Percentiles rank a stretch among this genome's conserved stretches.
phyloP scores from a whole-genome alignment of 805 yeast genomes.

The Yamadazyma kitorensis region DNA sequence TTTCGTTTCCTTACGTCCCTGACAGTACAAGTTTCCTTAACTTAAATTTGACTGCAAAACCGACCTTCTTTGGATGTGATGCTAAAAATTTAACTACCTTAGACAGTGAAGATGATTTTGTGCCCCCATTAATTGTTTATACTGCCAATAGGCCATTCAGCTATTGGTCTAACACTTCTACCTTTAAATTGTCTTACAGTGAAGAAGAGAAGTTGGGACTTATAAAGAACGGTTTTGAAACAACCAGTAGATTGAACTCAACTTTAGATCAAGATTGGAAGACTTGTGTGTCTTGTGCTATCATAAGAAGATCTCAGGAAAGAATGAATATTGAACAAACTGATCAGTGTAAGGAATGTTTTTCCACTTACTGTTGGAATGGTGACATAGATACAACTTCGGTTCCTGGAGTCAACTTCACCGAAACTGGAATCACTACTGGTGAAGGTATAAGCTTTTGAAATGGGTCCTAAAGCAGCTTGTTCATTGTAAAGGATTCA shows the following conservation, averaged over 20 bases:
- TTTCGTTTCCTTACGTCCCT: slow-evolving; percentile 80
- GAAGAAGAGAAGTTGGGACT: slow-evolving; percentile 55
- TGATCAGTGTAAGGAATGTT: slow-evolving; percentile 70
- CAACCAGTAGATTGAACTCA: slow-evolving; percentile 59
- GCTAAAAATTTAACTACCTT: slow-evolving; percentile 59
- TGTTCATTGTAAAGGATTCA: no score
- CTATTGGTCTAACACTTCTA: slow-evolving; percentile 64
- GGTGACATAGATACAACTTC: slow-evolving; percentile 33
- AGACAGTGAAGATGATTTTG: slow-evolving; percentile 35
- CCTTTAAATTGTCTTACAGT: slow-evolving; percentile 61
- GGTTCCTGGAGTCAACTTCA: slow-evolving; percentile 11
- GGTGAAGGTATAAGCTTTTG: no score
- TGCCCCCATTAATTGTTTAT: slow-evolving; percentile 74
- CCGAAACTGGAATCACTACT: slow-evolving; percentile 12
- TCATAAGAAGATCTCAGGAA: slow-evolving; percentile 75
- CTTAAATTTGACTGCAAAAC: slow-evolving; percentile 62
- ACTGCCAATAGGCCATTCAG: slow-evolving; percentile 70
- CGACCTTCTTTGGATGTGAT: slow-evolving; percentile 84
- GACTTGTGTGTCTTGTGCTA: slow-evolving; percentile 79
- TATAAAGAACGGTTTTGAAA: slow-evolving; percentile 72
- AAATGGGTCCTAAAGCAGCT: background rate
- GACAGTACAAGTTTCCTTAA: slow-evolving; percentile 58
- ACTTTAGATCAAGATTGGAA: slow-evolving; percentile 68
- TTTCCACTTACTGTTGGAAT: slow-evolving; percentile 73
- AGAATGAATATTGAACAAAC: slow-evolving; percentile 58